Conservation (phyloP, 495 filamentous ascomycete species). For the Talaromyces adpressus region DNA sequence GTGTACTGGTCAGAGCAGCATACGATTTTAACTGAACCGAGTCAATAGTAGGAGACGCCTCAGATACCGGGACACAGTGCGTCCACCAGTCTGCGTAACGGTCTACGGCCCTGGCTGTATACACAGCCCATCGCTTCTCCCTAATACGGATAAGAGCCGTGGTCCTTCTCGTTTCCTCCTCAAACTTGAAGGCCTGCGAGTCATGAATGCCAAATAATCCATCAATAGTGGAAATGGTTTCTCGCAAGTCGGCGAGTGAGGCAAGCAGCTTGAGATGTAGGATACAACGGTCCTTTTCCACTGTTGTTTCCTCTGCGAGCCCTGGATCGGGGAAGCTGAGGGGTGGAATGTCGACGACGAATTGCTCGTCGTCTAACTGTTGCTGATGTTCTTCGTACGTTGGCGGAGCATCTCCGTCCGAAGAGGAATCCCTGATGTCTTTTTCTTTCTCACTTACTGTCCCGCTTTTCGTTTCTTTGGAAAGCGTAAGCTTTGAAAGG, state of each 20-base stretch:
- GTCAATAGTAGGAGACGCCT: constrained; percentile 3
- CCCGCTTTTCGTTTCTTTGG: not conserved
- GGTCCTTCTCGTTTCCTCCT: constrained; percentile 12
- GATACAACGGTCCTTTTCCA: constrained; percentile 47
- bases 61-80: constrained; percentile 11
- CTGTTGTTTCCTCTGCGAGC: constrained; percentile 7
- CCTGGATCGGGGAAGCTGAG: not conserved
- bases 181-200: constrained; percentile 20
- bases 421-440: not conserved
- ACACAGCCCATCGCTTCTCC: constrained; percentile 78
- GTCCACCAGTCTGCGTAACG: constrained; percentile 72
- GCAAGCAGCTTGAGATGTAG: constrained; percentile 74
- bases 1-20: constrained; percentile 9
- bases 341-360: not conserved
- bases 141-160: constrained; percentile 39
- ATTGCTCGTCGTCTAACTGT: not conserved
- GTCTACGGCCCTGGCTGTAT: constrained; percentile 63
- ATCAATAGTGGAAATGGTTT: constrained; percentile 55
- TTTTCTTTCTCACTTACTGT: not conserved
- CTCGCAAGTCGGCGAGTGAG: constrained; percentile 59
- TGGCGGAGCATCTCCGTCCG: not conserved
- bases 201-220: constrained; percentile 60
- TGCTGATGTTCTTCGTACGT: not conserved
- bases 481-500: not conserved
- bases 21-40: constrained; percentile 10